These are phyloP conservation scores for Chaetomium sp. DNA, from an alignment of 2,329 filamentous ascomycete species.

Conservation along the genomic window DNA sequence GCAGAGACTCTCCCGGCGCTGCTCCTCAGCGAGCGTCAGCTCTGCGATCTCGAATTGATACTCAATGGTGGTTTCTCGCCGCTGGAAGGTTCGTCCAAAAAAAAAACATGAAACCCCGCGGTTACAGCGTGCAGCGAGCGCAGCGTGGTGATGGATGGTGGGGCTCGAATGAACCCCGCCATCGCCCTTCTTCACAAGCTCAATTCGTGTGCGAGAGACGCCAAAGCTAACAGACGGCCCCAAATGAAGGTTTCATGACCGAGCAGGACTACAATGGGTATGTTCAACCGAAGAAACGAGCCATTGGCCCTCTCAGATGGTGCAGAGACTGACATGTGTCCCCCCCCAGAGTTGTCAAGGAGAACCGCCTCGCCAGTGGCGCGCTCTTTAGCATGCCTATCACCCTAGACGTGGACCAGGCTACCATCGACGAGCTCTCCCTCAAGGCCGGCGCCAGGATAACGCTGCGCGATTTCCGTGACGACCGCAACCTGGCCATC, in stretches of 20 bases:
- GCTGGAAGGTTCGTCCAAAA: slow-evolving; percentile 73
- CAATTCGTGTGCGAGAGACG: background rate
- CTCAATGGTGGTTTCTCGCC: slow-evolving; percentile 98
- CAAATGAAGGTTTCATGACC: slow-evolving; percentile 81
- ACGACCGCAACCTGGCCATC: slow-evolving; percentile 95
- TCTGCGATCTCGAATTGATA: slow-evolving; percentile 96
- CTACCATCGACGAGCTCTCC: slow-evolving; percentile 71
- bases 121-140: background rate
- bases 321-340: slow-evolving; percentile 35
- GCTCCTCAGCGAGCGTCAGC: slow-evolving; percentile 85
- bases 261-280: slow-evolving; percentile 96
- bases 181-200: slow-evolving; percentile 16
- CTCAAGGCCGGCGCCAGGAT: slow-evolving; percentile 81
- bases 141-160: slow-evolving; percentile 27
- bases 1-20: slow-evolving; percentile 85
- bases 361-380: slow-evolving; percentile 84
- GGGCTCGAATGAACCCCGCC: slow-evolving; percentile 35
- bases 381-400: slow-evolving; percentile 97
- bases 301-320: slow-evolving; percentile 12
- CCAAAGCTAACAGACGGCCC: slow-evolving; percentile 23
- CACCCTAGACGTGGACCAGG: slow-evolving; percentile 79
- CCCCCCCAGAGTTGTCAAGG: slow-evolving; percentile 73
- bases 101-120: slow-evolving; percentile 5
- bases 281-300: slow-evolving; percentile 36
- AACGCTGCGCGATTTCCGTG: slow-evolving; percentile 90